Evolutionary conservation across 306 rosid species (phyloP).

Genomic region (Cicer chorassanicum): DNA sequence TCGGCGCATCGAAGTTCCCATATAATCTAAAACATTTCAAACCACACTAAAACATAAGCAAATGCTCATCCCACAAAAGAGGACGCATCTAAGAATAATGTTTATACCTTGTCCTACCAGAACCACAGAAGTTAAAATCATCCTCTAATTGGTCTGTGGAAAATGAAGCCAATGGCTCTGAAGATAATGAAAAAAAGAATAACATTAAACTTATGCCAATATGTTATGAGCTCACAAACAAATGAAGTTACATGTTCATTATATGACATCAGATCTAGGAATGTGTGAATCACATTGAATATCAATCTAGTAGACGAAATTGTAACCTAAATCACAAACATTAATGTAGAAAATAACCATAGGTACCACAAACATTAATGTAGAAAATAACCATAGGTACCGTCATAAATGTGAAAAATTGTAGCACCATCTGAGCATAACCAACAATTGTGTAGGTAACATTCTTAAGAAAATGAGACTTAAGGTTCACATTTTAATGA

Average conservation of each 20-base stretch:
- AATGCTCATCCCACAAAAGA: constrained; percentile 20
- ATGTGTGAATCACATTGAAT: constrained; percentile 33
- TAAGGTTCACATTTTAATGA: constrained; percentile 17
- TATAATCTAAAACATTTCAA: constrained; percentile 48
- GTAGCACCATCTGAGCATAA: constrained; percentile 19
- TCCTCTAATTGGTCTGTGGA: constrained; percentile 54
- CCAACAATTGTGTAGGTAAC: constrained; percentile 2
- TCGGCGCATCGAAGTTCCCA: constrained; percentile 52
- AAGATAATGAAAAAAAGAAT: constrained; percentile 36
- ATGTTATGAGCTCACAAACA: constrained; percentile 27
- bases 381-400: constrained; percentile 3
- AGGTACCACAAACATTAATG: constrained; percentile 23
- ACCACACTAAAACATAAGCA: constrained; percentile 45
- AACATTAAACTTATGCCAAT: constrained; percentile 33
- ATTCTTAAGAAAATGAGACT: constrained; percentile 15
- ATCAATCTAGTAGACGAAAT: constrained; percentile 11
- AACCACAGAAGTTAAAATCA: constrained; percentile 51
- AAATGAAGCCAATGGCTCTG: constrained; percentile 59
- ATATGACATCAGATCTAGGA: constrained; percentile 20
- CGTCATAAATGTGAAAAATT: constrained; percentile 5
- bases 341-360: constrained; percentile 18
- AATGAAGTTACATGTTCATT: constrained; percentile 23
- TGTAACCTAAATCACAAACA: constrained; percentile 30
- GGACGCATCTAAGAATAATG: constrained; percentile 24
- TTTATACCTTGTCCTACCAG: constrained; percentile 62